Percentiles rank a stretch among this genome's conserved stretches.
Evolutionary conservation across 345 rosid genomes (phyloP).

Genomic region (Lepidium didymum): DNA sequence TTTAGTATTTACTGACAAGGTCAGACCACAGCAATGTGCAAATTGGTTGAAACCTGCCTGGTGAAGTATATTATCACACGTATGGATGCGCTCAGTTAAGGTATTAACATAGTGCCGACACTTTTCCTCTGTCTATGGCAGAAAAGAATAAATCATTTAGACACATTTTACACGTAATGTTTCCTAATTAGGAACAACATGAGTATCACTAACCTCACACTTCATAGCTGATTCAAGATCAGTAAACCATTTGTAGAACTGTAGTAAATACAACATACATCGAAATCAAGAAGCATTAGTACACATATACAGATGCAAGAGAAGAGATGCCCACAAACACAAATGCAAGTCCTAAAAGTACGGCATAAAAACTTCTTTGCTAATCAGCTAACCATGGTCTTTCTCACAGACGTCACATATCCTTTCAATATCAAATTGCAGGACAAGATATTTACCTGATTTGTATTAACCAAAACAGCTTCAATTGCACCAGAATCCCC

Average conservation of each 20-base stretch:
- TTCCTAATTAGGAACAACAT: slow-evolving; percentile 14
- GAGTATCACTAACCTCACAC: slow-evolving; percentile 71
- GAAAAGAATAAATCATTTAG: slow-evolving; percentile 8
- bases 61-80: slow-evolving; percentile 79
- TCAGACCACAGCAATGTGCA: background rate
- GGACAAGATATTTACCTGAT: slow-evolving; percentile 41
- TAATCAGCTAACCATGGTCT: background rate
- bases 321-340: background rate
- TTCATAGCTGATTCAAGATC: slow-evolving; percentile 98
- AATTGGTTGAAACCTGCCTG: slow-evolving; percentile 46
- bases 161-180: background rate
- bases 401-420: background rate
- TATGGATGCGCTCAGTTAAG: slow-evolving; percentile 73
- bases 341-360: background rate
- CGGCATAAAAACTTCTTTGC: background rate
- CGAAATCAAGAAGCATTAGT: slow-evolving; percentile 6
- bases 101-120: slow-evolving; percentile 81
- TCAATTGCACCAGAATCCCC: slow-evolving; percentile 65
- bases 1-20: background rate
- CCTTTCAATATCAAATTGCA: background rate
- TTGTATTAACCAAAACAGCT: slow-evolving; percentile 78
- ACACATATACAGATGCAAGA: background rate
- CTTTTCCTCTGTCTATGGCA: slow-evolving; percentile 81
- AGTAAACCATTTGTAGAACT: slow-evolving; percentile 98
- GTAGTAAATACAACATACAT: slow-evolving; percentile 9